Base-by-base conservation (phyloP, 1,139 yeast species). In the Pichia sp. region DNA sequence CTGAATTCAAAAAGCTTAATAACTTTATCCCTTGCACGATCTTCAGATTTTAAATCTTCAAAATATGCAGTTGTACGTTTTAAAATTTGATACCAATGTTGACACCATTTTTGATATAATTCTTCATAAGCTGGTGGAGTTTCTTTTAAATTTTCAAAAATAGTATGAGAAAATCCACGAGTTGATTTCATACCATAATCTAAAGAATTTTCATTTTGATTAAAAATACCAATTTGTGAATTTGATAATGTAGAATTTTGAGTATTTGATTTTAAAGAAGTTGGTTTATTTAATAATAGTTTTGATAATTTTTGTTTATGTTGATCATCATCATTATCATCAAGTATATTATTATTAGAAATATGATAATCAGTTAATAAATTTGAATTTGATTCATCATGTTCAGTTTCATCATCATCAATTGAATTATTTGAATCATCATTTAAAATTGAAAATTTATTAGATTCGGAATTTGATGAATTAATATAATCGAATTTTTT, bases 51-150 rank as follows among this genome's bases (percentile, higher is more conserved):
- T 20, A 47, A 50, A 20, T 50, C 50, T 36, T 60, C 63, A 37
- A 61, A 54, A 37, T 47, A 61, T 6, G 58, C 59, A 22, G 43
- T 46, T n/a, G 59, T 48, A 9, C 48, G 41, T 21, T 51, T 53
- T 22, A 61, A 42, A 10, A 53, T 52, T 14, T 53, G 53, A 40
- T 56, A 54, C 65, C 65, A 61, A 23, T 50, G 47, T n/a, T 57
- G 55, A 39, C 59, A 58, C 65, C 65, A 61, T 13, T 46, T 47
- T 29, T 51, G 51, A 34, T 55, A 48, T 1, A 57, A 47, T 21
- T 51, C 55, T 16, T 56, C 47, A n/a, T 56, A 53, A 21, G 57
- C 50, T 5, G 65, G 64, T 6, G 63, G 62, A 9, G 62, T 59
- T 40, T 61, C 65, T 39, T 58, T 59, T 20, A 60, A 43, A 21